These are phyloP conservation scores for Calonectria pteridis DNA, from an alignment of 2,329 filamentous ascomycete genomes.

Conservation along the genomic window DNA sequence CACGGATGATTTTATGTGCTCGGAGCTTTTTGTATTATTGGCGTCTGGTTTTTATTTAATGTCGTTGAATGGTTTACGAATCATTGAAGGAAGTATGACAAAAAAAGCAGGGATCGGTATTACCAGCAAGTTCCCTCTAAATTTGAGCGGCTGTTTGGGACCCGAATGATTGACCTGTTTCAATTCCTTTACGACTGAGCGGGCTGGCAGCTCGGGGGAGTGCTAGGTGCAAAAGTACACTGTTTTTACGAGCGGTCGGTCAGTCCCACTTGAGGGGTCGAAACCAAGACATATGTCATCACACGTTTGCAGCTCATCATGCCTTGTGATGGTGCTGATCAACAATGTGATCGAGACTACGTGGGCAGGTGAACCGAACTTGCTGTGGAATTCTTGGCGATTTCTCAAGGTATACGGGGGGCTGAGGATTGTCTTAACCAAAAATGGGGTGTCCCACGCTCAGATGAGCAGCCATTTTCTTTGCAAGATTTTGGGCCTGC, in stretches of 20 bases:
- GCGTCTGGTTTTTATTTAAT: constrained; percentile 36
- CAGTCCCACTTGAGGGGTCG: neutral
- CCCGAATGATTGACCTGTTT: neutral
- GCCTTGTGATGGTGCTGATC: neutral
- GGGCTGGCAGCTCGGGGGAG: neutral
- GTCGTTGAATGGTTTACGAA: constrained; percentile 20
- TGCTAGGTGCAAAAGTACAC: neutral
- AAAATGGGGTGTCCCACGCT: neutral
- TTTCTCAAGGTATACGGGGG: neutral
- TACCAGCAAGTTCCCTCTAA: neutral
- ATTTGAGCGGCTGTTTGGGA: neutral
- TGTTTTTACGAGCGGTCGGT: neutral
- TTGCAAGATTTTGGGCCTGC: neutral
- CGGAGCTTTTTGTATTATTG: constrained; percentile 24
- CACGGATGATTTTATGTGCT: constrained; percentile 16
- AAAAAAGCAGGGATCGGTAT: neutral
- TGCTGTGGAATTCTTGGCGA: neutral
- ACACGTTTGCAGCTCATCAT: neutral
- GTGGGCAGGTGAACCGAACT: neutral
- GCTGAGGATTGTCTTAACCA: neutral
- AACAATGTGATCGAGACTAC: neutral
- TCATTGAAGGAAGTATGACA: neutral
- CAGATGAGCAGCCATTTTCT: constrained; percentile 1
- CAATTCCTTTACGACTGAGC: neutral
- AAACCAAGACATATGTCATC: neutral